A percentile compares a stretch with the other conserved stretches of the same genome.
phyloP scores from a whole-genome alignment of 345 rosid species.

The Gossypium ekmanianum region DNA sequence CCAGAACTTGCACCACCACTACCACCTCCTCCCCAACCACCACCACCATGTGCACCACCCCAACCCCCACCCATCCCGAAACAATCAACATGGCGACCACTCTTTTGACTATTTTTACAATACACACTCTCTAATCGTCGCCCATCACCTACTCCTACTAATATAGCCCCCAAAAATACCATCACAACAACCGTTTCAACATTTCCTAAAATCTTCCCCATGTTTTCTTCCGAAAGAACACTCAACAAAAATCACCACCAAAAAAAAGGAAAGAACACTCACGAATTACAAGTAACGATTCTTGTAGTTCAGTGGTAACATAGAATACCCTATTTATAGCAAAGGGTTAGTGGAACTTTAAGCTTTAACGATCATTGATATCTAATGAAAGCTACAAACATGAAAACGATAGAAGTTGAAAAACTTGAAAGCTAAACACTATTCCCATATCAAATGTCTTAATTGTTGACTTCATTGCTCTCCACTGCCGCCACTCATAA shows the following conservation, averaged over 20 bases:
- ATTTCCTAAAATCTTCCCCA: slow-evolving; percentile 9
- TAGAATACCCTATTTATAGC: slow-evolving; percentile 8
- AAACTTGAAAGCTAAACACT: not conserved
- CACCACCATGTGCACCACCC: not conserved
- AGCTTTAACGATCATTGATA: not conserved
- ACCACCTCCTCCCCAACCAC: not conserved
- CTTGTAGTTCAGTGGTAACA: not conserved
- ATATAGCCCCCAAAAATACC: not conserved
- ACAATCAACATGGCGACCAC: slow-evolving; percentile 19
- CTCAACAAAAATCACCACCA: too few relatives aligned
- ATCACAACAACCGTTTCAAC: not conserved
- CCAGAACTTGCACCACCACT: not conserved
- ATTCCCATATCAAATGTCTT: not conserved
- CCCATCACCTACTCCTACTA: not conserved
- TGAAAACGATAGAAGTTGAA: slow-evolving; percentile 1
- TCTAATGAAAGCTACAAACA: not conserved
- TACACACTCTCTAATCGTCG: not conserved
- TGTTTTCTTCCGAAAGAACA: not conserved
- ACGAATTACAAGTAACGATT: not conserved
- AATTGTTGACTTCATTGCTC: not conserved
- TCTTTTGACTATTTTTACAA: not conserved
- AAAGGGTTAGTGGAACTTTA: not conserved
- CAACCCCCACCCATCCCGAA: slow-evolving; percentile 1
- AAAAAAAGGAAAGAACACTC: too few relatives aligned
- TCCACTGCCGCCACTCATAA: not conserved